These are phyloP conservation scores for Fusarium verticillioides DNA, from an alignment of 2,329 filamentous ascomycete genomes.

Conservation along the genomic window DNA sequence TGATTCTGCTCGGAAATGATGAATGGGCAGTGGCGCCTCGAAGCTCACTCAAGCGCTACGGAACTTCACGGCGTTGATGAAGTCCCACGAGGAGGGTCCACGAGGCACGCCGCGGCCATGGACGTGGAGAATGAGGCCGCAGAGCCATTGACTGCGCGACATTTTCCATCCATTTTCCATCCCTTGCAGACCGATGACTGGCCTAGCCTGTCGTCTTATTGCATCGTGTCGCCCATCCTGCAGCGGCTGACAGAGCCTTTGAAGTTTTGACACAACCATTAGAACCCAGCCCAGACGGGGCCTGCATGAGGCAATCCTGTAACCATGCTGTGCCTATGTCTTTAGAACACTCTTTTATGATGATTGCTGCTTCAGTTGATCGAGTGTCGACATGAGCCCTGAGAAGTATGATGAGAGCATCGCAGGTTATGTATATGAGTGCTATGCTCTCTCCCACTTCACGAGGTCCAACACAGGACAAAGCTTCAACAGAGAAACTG, in stretches of 20 bases:
- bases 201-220: background rate
- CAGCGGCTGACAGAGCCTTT: slow-evolving; percentile 1
- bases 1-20: slow-evolving; percentile 42
- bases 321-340: background rate
- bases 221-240: slow-evolving; percentile 1
- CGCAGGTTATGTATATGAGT: background rate
- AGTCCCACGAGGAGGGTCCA: slow-evolving; percentile 33
- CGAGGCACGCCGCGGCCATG: slow-evolving; percentile 29
- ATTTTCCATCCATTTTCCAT: slow-evolving; percentile 25
- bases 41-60: slow-evolving; percentile 22
- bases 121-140: slow-evolving; percentile 21
- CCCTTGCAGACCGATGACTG: slow-evolving; percentile 21
- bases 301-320: slow-evolving; percentile 9
- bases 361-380: background rate
- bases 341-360: background rate
- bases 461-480: background rate
- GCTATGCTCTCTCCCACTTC: background rate
- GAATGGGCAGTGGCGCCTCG: slow-evolving; percentile 28
- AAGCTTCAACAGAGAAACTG: background rate
- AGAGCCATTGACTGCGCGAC: slow-evolving; percentile 32
- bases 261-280: background rate
- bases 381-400: background rate
- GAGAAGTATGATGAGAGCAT: background rate
- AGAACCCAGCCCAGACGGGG: background rate
- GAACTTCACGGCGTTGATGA: slow-evolving; percentile 30